Evolutionary conservation across 805 yeast genomes (phyloP), one percentile per base, ranked within the genome.

Genomic region (Lachancea sp.): DNA sequence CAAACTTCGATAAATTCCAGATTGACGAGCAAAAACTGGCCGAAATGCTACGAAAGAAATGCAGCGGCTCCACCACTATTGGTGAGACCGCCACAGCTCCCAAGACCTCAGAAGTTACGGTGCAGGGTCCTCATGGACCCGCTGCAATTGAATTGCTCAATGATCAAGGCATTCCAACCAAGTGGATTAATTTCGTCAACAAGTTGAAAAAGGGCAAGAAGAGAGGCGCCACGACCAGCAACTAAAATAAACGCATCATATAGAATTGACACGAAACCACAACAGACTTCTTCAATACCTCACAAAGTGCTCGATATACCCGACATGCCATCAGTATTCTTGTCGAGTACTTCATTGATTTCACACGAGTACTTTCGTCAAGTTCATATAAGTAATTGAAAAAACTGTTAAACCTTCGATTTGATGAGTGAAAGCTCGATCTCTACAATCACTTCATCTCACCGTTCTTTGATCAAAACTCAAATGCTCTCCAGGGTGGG

Each of bases 41-140:
- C 2, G 79, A 77, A 26, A 83, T 79, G 36, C 65, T 91, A 50
- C 79, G 83, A 48, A 78, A 79, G 17, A 81, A 80, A 51, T 93
- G 98, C 61, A 90, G 96, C 11, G 96, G 96, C 0, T 86, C 97
- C 0, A 75, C 93, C 0, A 81, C 96, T 0, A 73, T 85, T 10
- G 82, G 82, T 0, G 79, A 77, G 25, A 75, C 78, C 35, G 68
- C 70, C 13, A 55, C 55, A 1, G 74, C 77, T 42, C 81, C 82
- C 3, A 74, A 72, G 32, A 56, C 74, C 0, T 62, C 71, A 34
- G 95, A 86, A 55, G 88, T 93, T 3, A 74, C 80, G 38, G 95
- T 93, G 2, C 98, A 93, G 67, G 99, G 99, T 0, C 85, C 91
- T 2, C 98, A 91, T 60, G 79, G 80, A 19, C 74, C 77, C 38